phyloP scores from a whole-genome alignment of 2,329 filamentous ascomycete species.

The Xylaria sp. region DNA sequence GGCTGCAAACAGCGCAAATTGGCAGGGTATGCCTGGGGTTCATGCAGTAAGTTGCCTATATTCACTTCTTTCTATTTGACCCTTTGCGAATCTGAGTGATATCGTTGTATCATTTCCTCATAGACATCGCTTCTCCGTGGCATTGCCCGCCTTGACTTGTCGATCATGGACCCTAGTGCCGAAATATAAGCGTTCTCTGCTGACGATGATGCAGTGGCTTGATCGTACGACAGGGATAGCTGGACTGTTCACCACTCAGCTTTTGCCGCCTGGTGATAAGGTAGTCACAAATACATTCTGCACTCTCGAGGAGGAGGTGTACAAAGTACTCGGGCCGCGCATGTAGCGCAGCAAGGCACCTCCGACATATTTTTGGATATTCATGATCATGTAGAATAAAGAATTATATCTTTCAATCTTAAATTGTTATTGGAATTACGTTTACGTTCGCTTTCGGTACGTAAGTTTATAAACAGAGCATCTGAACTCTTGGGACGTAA shows the following conservation, averaged over 20 bases:
- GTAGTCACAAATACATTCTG: constrained; percentile 13
- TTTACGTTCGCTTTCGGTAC: no score
- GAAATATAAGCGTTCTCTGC: background rate
- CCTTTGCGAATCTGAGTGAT: background rate
- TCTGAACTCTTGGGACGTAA: no score
- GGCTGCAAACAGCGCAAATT: constrained; percentile 19
- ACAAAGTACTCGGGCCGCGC: background rate
- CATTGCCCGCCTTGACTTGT: background rate
- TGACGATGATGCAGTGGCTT: constrained; percentile 10
- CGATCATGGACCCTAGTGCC: background rate
- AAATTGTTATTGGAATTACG: no score
- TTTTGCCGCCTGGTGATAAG: constrained; percentile 19
- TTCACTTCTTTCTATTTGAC: background rate
- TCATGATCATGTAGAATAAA: background rate
- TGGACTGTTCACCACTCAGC: constrained; percentile 17
- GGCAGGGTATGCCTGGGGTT: constrained; percentile 22
- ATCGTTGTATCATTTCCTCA: background rate
- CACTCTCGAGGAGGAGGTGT: constrained; percentile 16
- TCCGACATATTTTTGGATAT: background rate
- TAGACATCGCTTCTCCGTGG: background rate
- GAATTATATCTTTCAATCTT: background rate
- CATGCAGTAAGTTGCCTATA: constrained; percentile 11
- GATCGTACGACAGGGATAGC: constrained; percentile 17
- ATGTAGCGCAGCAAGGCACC: background rate
- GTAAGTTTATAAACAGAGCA: no score